Evolutionary conservation across 2,329 filamentous ascomycete genomes (phyloP).

Genomic region (Clarireedia monteithiana): DNA sequence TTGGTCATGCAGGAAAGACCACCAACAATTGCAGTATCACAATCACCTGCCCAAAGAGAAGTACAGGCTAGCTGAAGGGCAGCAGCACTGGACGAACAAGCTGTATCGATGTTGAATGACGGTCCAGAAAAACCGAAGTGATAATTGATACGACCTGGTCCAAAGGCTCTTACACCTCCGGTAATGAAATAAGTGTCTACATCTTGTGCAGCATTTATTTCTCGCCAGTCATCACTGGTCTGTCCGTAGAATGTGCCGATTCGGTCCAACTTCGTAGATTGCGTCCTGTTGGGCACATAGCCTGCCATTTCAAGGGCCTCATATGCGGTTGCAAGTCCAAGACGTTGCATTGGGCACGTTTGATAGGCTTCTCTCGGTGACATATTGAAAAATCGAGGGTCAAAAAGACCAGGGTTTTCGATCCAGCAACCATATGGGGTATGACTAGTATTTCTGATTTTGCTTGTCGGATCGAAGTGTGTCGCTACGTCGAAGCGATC

Average conservation of each 20-base stretch:
- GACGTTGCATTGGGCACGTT: slow-evolving; percentile 73
- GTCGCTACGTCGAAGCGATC: slow-evolving; percentile 68
- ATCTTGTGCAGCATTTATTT: slow-evolving; percentile 26
- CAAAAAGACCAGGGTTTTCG: slow-evolving; percentile 68
- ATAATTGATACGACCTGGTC: slow-evolving; percentile 32
- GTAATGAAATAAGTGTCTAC: slow-evolving; percentile 29
- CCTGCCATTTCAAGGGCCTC: slow-evolving; percentile 78
- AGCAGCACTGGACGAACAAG: slow-evolving; percentile 35
- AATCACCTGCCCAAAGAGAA: slow-evolving; percentile 25
- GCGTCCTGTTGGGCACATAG: slow-evolving; percentile 43
- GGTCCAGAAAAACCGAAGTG: slow-evolving; percentile 38
- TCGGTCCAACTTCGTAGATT: slow-evolving; percentile 35
- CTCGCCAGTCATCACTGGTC: slow-evolving; percentile 28
- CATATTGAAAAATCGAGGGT: slow-evolving; percentile 84
- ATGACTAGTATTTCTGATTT: slow-evolving; percentile 57
- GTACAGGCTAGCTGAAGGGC: slow-evolving; percentile 28
- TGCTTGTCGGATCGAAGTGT: slow-evolving; percentile 64
- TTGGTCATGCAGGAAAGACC: slow-evolving; percentile 27
- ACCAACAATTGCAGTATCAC: slow-evolving; percentile 28
- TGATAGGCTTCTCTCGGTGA: slow-evolving; percentile 73
- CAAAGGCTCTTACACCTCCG: slow-evolving; percentile 28
- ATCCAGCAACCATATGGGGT: slow-evolving; percentile 67
- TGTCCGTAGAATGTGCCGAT: slow-evolving; percentile 29
- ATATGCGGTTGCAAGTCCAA: slow-evolving; percentile 69
- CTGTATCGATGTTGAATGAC: slow-evolving; percentile 34